Evolutionary conservation across 805 yeast species (phyloP), one percentile per base, ranked within the genome.

Genomic region (Debaryomyces hansenii): DNA sequence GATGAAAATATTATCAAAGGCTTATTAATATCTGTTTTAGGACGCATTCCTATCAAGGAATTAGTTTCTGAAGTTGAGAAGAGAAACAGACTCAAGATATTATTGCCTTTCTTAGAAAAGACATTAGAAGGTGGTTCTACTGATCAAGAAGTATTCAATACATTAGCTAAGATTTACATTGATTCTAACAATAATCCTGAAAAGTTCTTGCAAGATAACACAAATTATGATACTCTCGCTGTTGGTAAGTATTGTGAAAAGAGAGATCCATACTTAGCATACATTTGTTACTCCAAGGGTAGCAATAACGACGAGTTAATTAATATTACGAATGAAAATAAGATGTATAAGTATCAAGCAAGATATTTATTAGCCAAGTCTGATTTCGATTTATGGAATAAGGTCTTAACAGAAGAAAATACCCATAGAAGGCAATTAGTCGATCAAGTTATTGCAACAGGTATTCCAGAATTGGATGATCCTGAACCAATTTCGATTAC

Each of bases 291-390:
- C 70, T 96, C 95, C 51, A 92, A 91, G 72, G 99, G 99, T 63
- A 75, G 79, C 44, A 91, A 92, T 59, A 97, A 94, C 66, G 85
- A 77, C 47, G 99, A 94, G 67, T 80, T 94, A 61, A 82, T 94
- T 60, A 78, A 81, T 62, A 90, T 94, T 68, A 94, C 99, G 55
- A 94, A 94, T 67, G 98, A 94, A 62, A 94, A 94, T 68, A 82
- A 94, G 58, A 94, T 94, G 99, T 94, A 87, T 80, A 94, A 94
- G 69, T 92, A 94, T 71, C 99, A 94, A 77, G 98, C 98, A n/a
- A 85, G 98, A 67, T 94, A 94, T 65, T 77, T 94, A 59, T 79
- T 94, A 57, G 76, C 82, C 50, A 87, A 96, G 67, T 89, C 96
- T n/a, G 97, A 94, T 63, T 74, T 83, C 20, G 77, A 69, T 5